Evolutionary conservation across 495 filamentous ascomycete genomes (phyloP), one percentile per base, ranked within the genome.

Genomic region (Acidiella bohemica): DNA sequence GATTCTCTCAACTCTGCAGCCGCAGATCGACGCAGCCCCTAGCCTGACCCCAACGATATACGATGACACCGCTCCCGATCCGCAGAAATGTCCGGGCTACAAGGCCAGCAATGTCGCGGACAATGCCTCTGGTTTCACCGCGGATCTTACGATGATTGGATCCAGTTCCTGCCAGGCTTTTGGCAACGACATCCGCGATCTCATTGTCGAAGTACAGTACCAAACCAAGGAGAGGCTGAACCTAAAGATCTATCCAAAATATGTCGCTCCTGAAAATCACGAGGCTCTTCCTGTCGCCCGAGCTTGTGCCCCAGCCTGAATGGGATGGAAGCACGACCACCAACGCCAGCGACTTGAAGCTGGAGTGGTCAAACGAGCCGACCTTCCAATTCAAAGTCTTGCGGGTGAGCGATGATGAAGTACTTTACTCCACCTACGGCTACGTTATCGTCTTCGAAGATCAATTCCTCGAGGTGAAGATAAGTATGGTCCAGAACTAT

Each of bases 31-130:
- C 14, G 39, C 39, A 3, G 27, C 39, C 32, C 51, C 51, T 2
- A 49, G 28, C 20, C 24, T 52, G 23, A 46, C 39, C 1, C 44
- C 51, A n/a, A 49, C 37, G 7, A 27, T 49, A 32, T 23, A 21
- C 16, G 44, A 54, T 35, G 39, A 41, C 11, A 40, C 33, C 3
- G 51, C 51, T 10, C 51, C 51, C 8, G 27, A 52, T 32, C 9
- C 51, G 5, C 49, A 55, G 23, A 14, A 36, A 32, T 55, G 51
- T 24, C 50, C 50, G 2, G 50, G 50, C 4, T 53, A 53, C 34
- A 43, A 16, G 19, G 50, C 50, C 22, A 45, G 29, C 18, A 38
- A 43, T 33, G 23, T 44, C 7, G 31, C 16, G 2, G 18, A 53
- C 12, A 46, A 29, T 0, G 14, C 36, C 10, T 10, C 11, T 17